A percentile compares a stretch with the other conserved stretches of the same genome.
Conservation (phyloP, 1,139 yeast species). For the Sugiyamaella paludigena region DNA sequence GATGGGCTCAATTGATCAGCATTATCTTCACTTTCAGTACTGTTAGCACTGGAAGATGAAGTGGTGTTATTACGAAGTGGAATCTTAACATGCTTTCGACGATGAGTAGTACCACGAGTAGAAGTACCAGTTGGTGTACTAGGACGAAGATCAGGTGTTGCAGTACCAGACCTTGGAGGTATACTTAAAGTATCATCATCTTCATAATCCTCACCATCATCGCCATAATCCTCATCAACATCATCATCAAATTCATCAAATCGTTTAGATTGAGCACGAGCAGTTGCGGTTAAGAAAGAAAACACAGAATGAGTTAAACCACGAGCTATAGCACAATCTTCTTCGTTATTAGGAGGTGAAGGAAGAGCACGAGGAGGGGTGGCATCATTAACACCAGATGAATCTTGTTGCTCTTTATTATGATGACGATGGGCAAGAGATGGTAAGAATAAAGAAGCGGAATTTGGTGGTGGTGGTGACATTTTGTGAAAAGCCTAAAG, state of each 20-base stretch:
- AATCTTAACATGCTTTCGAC: background rate
- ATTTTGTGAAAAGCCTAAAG: too few species aligned
- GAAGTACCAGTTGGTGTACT: background rate
- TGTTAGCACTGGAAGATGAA: background rate
- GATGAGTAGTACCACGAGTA: background rate
- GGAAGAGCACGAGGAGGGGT: background rate
- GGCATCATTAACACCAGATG: too few species aligned
- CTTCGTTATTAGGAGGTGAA: slow-evolving; percentile 5
- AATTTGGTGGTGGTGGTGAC: too few species aligned
- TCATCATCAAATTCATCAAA: slow-evolving; percentile 30
- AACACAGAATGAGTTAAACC: slow-evolving; percentile 18
- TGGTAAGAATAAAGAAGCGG: slow-evolving; percentile 8
- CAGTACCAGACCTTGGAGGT: background rate
- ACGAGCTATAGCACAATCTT: slow-evolving; percentile 21
- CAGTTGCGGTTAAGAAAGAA: slow-evolving; percentile 29
- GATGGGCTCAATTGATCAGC: background rate
- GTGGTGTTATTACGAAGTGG: background rate
- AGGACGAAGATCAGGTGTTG: background rate
- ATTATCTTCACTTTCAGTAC: slow-evolving; percentile 2
- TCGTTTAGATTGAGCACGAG: slow-evolving; percentile 21
- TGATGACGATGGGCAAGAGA: slow-evolving; percentile 1
- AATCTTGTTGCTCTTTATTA: background rate
- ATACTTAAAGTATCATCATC: slow-evolving; percentile 18
- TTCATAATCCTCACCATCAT: slow-evolving; percentile 21
- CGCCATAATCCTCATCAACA: slow-evolving; percentile 27